Conservation (phyloP, 345 rosid genomes). For the Raphanus sativus region DNA sequence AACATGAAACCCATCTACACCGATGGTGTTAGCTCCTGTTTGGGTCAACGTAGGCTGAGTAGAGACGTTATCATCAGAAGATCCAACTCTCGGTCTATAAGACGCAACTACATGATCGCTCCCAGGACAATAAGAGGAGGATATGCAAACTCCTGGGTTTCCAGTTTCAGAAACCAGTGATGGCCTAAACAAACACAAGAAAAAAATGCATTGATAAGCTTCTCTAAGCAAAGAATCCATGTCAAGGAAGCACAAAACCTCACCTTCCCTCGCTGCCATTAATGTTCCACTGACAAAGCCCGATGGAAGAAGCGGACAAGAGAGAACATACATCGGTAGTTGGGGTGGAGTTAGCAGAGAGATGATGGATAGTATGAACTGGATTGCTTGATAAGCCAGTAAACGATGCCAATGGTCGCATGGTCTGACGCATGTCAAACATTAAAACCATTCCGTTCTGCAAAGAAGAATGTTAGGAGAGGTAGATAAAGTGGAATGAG, state of each 20-base stretch:
- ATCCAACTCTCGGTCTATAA: constrained; percentile 67
- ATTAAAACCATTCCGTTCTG: constrained; percentile 75
- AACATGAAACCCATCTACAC: constrained; percentile 56
- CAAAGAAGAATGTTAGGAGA: constrained; percentile 13
- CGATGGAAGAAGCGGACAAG: constrained; percentile 81
- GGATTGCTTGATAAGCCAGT: constrained; percentile 70
- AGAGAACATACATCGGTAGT: constrained; percentile 46
- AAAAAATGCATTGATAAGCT: not conserved
- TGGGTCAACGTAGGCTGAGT: constrained; percentile 53
- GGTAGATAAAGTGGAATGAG: not conserved
- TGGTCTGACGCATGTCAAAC: constrained; percentile 84
- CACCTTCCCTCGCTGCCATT: constrained; percentile 60
- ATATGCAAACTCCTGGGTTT: constrained; percentile 75
- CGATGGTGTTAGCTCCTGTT: constrained; percentile 44
- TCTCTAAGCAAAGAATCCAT: not conserved
- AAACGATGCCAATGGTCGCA: constrained; percentile 51
- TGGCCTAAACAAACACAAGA: constrained; percentile 51
- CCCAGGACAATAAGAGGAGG: constrained; percentile 60
- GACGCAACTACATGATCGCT: constrained; percentile 66
- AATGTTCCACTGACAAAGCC: constrained; percentile 73
- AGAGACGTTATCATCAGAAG: constrained; percentile 38
- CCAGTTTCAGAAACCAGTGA: constrained; percentile 52
- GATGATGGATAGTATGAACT: constrained; percentile 66
- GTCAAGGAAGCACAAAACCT: constrained; percentile 24
- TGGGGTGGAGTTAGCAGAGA: constrained; percentile 38